Conservation (phyloP, 2,329 filamentous ascomycete genomes). For the Hypoxylon sp. region DNA sequence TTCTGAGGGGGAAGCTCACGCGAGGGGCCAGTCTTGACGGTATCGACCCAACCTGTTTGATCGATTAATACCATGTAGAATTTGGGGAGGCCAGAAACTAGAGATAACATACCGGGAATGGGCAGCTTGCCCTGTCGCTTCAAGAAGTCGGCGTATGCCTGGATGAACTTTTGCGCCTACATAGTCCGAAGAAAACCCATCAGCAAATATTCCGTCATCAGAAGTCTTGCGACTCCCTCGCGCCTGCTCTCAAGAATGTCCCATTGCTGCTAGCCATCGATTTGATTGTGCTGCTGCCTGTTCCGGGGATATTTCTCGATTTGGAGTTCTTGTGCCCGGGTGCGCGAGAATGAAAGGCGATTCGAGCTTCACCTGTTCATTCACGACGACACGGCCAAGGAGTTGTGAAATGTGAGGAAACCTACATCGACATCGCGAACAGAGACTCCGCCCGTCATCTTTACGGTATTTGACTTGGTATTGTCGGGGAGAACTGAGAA, state of each 20-base stretch:
- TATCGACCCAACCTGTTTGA: slow-evolving; percentile 91
- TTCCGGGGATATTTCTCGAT: slow-evolving; percentile 34
- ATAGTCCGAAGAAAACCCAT: slow-evolving; percentile 62
- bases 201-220: slow-evolving; percentile 81
- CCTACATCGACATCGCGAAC: slow-evolving; percentile 90
- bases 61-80: slow-evolving; percentile 8
- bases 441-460: slow-evolving; percentile 83
- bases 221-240: slow-evolving; percentile 81
- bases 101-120: slow-evolving; percentile 80
- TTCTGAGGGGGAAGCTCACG: slow-evolving; percentile 99
- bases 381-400: slow-evolving; percentile 46
- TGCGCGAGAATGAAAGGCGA: slow-evolving; percentile 21
- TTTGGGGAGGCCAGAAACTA: too few species aligned
- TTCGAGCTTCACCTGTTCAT: slow-evolving; percentile 11
- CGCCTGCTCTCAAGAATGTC: slow-evolving; percentile 70
- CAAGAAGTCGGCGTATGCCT: slow-evolving; percentile 88
- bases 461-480: slow-evolving; percentile 67
- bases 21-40: slow-evolving; percentile 96
- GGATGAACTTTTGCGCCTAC: slow-evolving; percentile 91
- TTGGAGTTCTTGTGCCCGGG: slow-evolving; percentile 13
- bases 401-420: slow-evolving; percentile 55
- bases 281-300: slow-evolving; percentile 8
- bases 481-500: slow-evolving; percentile 19
- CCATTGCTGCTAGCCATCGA: slow-evolving; percentile 25
- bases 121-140: slow-evolving; percentile 95